Evolutionary conservation across 1,139 yeast species (phyloP), one percentile per base, ranked within the genome.

Genomic region (Hyphopichia burtonii): DNA sequence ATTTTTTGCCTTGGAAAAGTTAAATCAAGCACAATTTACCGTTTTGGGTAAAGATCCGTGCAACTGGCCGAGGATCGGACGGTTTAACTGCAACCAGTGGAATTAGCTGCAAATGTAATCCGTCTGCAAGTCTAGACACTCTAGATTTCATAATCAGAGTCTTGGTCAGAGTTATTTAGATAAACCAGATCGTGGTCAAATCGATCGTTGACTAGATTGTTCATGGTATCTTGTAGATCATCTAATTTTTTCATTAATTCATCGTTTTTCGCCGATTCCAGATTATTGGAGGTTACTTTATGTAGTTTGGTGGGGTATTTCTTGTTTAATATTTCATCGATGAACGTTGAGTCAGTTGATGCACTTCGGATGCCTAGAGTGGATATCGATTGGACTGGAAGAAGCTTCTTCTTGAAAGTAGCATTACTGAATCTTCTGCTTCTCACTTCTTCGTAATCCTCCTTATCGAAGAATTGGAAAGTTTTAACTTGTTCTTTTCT

Each of bases 291-390:
- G 47, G 38, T 39, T 41, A 49, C 27, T 17, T 36, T 40, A 22
- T 44, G 45, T 17, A 41, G 33, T 20, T 37, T 38, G 4, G 28
- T 25, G 25, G 34, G 22, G 41, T 63, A 65, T 41, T 59, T 58
- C 36, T 56, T 56, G 30, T 55, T 50, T 36, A 63, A 47, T 14
- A 63, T 45, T 42, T 64, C 70, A 45, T 65, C 68, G 37, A 66
- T 64, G 41, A 66, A 63, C 11, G 63, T 44, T 8, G 70, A 65
- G 44, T 66, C 72, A 2, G 68, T 66, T 4, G 71, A 66, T 11
- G 69, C 69, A 34, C 67, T 61, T 37, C 66, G 56, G 42, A 63
- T 62, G 2, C 62, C 56, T 15, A 67, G 45, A 1, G 72, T 66
- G 16, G 64, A 55, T 4, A 64, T 59, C 2, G 71, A 65, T 37